Evolutionary conservation across 202 grass and related monocot species (phyloP), one percentile per base, ranked within the genome.

Genomic region (Alloteropsis angusta): DNA sequence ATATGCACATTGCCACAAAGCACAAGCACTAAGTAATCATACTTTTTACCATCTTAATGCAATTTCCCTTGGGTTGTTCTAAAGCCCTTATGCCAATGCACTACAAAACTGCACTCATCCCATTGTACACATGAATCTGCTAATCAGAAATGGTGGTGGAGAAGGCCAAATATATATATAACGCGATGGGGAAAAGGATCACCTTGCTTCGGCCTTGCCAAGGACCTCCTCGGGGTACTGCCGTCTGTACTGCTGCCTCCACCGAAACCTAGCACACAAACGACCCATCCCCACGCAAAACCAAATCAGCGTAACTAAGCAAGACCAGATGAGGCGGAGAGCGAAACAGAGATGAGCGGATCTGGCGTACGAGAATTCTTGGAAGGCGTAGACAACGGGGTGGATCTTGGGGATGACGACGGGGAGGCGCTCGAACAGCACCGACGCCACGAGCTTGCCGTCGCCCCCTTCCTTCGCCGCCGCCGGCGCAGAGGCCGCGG

Each of bases 401-500:
- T 93, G 81, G 75, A 99, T 95, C 81, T 99, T 91, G 84, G 96
- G 92, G 76, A 95, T 81, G 63, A 95, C 90, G 15, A 99, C 86
- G 37, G 96, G 96, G 36, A 99, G 93, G 37, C 96, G 90, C 82
- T 99, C 96, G 86, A 99, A 93, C 37, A 95, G 84, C 36, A 98
- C 96, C 13, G 92, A 68, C 42, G 92, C 87, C 77, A 98, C 86
- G 57, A 98, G 88, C 87, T 90, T 93, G 72, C 89, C 87, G 39
- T 78, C 71, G 9, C 47, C 78, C 56, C 16, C 69, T 52, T 21
- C 79, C 17, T 32, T 71, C 9, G 77, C 34, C 17, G 44, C 58
- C 14, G 61, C 10, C 25, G 65, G 22, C 28, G 54, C 41, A 8
- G 43, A 19, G 1, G 42, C 2, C n/a, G 61, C 3, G 5, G 79